Conservation (phyloP, 345 rosid genomes). For the Passiflora organensis region DNA sequence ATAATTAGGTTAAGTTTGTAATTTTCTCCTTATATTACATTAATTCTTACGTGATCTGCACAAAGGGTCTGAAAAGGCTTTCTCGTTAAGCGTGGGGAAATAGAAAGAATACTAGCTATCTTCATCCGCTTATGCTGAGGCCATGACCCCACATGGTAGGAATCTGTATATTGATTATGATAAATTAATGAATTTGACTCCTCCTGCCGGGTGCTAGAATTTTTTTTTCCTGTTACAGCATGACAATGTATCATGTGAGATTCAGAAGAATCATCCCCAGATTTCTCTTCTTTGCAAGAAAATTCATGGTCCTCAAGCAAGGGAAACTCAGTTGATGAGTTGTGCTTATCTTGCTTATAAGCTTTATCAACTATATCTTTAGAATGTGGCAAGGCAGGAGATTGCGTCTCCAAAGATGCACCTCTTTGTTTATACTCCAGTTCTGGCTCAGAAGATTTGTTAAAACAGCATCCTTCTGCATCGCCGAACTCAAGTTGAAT, state of each 20-base stretch:
- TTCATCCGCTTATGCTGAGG: conserved; percentile 50
- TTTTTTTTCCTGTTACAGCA: conserved; percentile 12
- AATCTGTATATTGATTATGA: conserved; percentile 11
- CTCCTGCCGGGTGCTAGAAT: neutral
- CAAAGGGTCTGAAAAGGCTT: conserved; percentile 19
- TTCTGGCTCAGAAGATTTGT: conserved; percentile 16
- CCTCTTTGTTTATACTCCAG: conserved; percentile 20
- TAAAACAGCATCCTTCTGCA: conserved; percentile 21
- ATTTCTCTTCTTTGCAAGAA: conserved; percentile 17
- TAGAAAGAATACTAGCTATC: conserved; percentile 24
- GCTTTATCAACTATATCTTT: conserved; percentile 17
- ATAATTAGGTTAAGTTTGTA: conserved; percentile 10
- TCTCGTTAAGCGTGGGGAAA: conserved; percentile 37
- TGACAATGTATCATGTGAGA: conserved; percentile 8
- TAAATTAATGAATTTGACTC: neutral
- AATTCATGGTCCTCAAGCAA: conserved; percentile 22
- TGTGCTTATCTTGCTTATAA: conserved; percentile 9
- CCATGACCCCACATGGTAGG: conserved; percentile 21
- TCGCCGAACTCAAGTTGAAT: conserved; percentile 42
- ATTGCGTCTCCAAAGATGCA: conserved; percentile 18
- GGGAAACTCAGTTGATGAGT: conserved; percentile 17
- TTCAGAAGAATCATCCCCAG: conserved; percentile 21
- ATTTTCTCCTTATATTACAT: conserved; percentile 7
- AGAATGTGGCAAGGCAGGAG: conserved; percentile 17
- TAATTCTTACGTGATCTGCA: conserved; percentile 10